These are phyloP conservation scores for Tolypocladium pustulatum DNA, from an alignment of 2,329 filamentous ascomycete genomes.

Conservation along the genomic window DNA sequence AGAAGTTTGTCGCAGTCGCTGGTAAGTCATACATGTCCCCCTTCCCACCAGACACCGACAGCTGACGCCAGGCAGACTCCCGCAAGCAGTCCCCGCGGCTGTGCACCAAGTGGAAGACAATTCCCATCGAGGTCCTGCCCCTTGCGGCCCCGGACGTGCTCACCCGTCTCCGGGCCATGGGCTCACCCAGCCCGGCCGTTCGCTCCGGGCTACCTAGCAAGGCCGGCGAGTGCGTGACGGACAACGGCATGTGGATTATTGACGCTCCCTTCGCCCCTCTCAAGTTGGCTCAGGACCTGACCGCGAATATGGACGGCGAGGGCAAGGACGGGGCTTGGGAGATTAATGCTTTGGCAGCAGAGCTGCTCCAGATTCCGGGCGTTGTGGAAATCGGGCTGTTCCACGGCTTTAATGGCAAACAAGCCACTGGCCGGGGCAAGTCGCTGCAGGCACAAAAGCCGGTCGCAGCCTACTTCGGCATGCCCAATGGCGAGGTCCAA, in stretches of 20 bases:
- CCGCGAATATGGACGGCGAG: constrained; percentile 37
- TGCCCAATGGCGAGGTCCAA: constrained; percentile 59
- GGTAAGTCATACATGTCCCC: constrained; percentile 34
- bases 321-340: constrained; percentile 60
- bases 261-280: constrained; percentile 81
- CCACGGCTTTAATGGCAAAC: constrained; percentile 65
- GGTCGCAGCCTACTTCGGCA: constrained; percentile 88
- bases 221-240: constrained; percentile 61
- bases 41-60: neutral
- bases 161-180: constrained; percentile 59
- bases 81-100: constrained; percentile 77
- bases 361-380: constrained; percentile 72
- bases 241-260: constrained; percentile 64
- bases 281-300: constrained; percentile 46
- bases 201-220: constrained; percentile 66
- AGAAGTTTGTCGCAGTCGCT: constrained; percentile 79
- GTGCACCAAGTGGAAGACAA: constrained; percentile 65
- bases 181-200: constrained; percentile 59
- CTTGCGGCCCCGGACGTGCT: constrained; percentile 72
- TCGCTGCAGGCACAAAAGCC: constrained; percentile 75
- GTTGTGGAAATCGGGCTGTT: constrained; percentile 92
- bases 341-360: constrained; percentile 60
- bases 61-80: constrained; percentile 50
- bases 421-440: constrained; percentile 43
- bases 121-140: constrained; percentile 91